Conservation (phyloP, 306 rosid species). For the Prunus davidiana region DNA sequence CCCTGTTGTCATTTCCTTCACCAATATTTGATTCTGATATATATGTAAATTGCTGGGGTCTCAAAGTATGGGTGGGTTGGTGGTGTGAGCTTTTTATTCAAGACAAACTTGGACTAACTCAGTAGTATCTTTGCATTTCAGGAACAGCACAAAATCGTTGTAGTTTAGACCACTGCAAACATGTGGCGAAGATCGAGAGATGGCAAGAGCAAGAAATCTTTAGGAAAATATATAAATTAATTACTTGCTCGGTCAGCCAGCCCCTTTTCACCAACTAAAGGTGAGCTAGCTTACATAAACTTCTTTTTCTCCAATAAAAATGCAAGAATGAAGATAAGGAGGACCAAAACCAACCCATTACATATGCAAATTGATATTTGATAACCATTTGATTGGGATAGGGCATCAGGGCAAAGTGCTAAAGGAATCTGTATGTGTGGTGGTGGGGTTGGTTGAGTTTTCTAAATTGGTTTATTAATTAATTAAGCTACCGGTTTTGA, state of each 20-base stretch:
- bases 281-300: not conserved
- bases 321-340: not conserved
- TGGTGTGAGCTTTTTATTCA: not conserved
- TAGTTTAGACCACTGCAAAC: not conserved
- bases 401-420: not conserved
- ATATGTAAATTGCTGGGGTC: not conserved
- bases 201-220: not conserved
- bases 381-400: not conserved
- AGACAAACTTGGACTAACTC: constrained; percentile 10
- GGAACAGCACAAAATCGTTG: constrained; percentile 2
- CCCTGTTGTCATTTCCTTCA: not conserved
- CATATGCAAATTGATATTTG: not conserved
- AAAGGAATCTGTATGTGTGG: not conserved
- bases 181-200: not conserved
- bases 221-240: too few relatives aligned
- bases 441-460: constrained; percentile 1
- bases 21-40: not conserved
- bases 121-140: not conserved
- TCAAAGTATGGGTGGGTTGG: constrained; percentile 13
- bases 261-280: constrained; percentile 8
- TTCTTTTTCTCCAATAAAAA: not conserved
- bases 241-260: too few relatives aligned
- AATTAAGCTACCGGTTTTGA: not conserved
- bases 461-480: not conserved
- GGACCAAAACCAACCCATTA: not conserved